These are phyloP conservation scores for Suhomyces guaymorum DNA, from an alignment of 1,139 yeast species.

Conservation along the genomic window DNA sequence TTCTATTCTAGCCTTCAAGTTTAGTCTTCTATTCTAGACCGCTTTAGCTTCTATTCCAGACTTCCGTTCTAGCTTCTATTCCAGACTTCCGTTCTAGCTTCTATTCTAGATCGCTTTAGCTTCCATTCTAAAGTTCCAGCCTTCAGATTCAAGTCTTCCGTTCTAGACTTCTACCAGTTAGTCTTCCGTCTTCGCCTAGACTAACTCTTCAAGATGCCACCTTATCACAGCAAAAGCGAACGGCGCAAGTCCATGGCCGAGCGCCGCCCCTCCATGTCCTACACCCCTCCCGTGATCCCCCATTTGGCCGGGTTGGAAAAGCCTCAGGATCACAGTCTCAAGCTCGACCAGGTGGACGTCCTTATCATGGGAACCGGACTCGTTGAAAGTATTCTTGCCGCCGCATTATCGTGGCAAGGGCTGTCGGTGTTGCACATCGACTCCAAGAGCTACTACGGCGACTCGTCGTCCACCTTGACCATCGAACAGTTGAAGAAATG, in stretches of 20 bases:
- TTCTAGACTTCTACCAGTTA: too few species aligned
- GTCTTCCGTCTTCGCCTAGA: neutral
- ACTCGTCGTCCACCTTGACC: constrained; percentile 78
- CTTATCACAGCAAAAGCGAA: constrained; percentile 29
- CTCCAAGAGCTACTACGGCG: constrained; percentile 82
- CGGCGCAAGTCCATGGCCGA: constrained; percentile 76
- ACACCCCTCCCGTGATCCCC: constrained; percentile 65
- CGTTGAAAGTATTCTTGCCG: constrained; percentile 84
- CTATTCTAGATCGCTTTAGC: too few species aligned
- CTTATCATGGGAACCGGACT: constrained; percentile 91
- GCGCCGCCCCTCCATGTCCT: constrained; percentile 60
- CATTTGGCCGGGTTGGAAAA: constrained; percentile 76
- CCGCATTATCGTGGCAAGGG: constrained; percentile 97
- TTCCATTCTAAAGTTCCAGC: too few species aligned
- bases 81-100: too few species aligned
- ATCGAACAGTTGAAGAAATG: constrained; percentile 81
- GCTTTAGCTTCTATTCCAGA: too few species aligned
- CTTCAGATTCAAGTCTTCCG: too few species aligned
- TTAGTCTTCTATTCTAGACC: too few species aligned
- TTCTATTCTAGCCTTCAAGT: too few species aligned
- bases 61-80: too few species aligned
- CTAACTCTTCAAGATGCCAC: neutral
- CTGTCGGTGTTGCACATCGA: constrained; percentile 88
- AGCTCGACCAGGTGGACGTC: constrained; percentile 77
- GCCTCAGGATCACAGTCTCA: constrained; percentile 51